Base-by-base conservation (phyloP, 2,329 filamentous ascomycete species). In the Trichoderma atroviride region DNA sequence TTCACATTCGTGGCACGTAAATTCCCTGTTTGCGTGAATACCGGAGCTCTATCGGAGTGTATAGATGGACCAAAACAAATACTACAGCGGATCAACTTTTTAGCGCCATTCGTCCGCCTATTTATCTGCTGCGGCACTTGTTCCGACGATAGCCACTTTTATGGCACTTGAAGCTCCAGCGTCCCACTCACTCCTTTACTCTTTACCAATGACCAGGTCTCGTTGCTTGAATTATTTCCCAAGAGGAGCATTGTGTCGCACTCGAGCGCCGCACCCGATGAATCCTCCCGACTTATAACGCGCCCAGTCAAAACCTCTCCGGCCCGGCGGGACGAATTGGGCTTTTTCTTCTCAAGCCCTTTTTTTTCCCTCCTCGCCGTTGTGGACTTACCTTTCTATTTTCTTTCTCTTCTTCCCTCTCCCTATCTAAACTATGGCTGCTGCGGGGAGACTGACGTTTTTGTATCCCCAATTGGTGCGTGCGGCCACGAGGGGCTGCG, bases 381-480 rank as follows among this genome's bases (percentile, higher is more conserved):
- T 22, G 4, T 31, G 6, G 55, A 24, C 13, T 31, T 58, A 6
- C 35, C n/a, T 22, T 24, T 9, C 1, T 47, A 24, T 50, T 24
- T 43, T 24, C 24, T 29, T 31, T 19, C 14, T 43, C 14, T 19
- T 43, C 16, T n/a, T 19, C 19, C 16, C 2, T 19, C 16, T 19
- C 16, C 19, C 27, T 4, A 4, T 40, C 4, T 19, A 9, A n/a
- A 14, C 29, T 53, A 67, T 67, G 43, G 92, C 92, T 88, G 84
- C 89, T 72, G 83, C 86, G 29, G 81, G 83, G 70, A 85, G 90
- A 75, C 82, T 92, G 70, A 87, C 87, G 19, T 92, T 92, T 75
- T 82, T 92, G 22, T 92, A 91, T 73, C 89, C 91, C 57, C 88
- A 89, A 73, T 79, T 92, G 67, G 87, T 90, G 78, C 87, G 89